phyloP scores from a whole-genome alignment of 2,329 filamentous ascomycete species.

The Pyricularia grisea region DNA sequence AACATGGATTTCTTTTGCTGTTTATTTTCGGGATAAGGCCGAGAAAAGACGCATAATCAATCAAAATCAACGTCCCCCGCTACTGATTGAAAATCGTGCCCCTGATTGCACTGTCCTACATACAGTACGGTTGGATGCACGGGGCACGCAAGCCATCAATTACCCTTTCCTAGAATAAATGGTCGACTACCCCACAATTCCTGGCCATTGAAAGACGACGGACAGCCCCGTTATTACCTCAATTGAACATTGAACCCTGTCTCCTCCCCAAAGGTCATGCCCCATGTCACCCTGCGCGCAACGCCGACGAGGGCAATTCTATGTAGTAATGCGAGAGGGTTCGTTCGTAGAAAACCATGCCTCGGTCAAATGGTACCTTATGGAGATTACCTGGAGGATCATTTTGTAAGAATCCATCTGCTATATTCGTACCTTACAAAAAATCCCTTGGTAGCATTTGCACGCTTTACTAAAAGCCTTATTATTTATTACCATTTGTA shows the following conservation, averaged over 20 bases:
- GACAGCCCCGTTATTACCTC: not conserved
- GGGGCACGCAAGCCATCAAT: not conserved
- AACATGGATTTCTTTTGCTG: not conserved
- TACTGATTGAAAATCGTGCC: not conserved
- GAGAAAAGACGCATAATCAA: not conserved
- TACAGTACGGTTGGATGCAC: not conserved
- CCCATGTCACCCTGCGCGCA: not conserved
- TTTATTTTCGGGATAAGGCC: not conserved
- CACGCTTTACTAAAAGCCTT: not conserved
- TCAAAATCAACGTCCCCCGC: not conserved
- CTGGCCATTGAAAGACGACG: not conserved
- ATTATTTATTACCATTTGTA: not conserved
- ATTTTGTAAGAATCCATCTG: too few relatives aligned
- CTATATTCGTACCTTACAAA: not conserved
- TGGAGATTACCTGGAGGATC: not conserved
- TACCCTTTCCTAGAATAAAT: not conserved
- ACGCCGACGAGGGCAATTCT: not conserved
- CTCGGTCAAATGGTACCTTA: not conserved
- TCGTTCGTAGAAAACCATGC: not conserved
- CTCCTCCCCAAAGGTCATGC: not conserved
- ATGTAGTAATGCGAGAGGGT: not conserved
- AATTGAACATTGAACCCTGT: not conserved
- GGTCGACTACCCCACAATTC: not conserved
- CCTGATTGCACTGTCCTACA: not conserved
- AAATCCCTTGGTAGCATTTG: not conserved